These are phyloP conservation scores for Erysimum cheiri DNA, from an alignment of 441 rosid species.

Conservation along the genomic window DNA sequence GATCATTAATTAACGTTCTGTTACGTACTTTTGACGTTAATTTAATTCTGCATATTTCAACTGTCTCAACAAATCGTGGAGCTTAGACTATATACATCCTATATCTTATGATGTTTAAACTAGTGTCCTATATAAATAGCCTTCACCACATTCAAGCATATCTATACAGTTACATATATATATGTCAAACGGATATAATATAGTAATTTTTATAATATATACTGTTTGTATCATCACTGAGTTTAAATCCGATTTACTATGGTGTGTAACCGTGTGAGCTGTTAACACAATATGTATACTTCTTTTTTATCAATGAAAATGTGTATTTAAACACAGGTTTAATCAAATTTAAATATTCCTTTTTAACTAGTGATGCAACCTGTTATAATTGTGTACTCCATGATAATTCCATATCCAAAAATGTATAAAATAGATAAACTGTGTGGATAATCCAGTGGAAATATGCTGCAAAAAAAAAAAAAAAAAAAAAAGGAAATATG, in stretches of 20 bases:
- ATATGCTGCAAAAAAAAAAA: background rate
- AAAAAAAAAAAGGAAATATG: too few relatives aligned
- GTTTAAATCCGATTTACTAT: too few relatives aligned
- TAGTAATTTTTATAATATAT: too few relatives aligned
- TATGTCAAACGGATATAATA: too few relatives aligned
- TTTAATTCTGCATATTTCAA: background rate
- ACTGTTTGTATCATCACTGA: too few relatives aligned
- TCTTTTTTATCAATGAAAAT: too few relatives aligned
- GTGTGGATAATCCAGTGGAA: background rate
- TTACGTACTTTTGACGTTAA: background rate
- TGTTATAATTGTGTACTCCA: background rate
- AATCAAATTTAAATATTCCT: background rate
- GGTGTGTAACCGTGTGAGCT: background rate
- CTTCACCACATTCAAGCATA: background rate
- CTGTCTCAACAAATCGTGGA: slow-evolving; percentile 4
- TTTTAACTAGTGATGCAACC: slow-evolving; percentile 1
- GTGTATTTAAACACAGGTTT: background rate
- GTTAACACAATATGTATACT: background rate
- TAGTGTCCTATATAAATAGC: background rate
- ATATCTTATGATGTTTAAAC: slow-evolving; percentile 9
- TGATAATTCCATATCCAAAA: background rate
- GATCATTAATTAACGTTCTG: background rate
- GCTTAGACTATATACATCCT: background rate
- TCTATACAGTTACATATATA: too few relatives aligned
- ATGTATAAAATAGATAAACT: background rate